Percentiles rank a stretch among this genome's conserved stretches.
Evolutionary conservation across 2,329 filamentous ascomycete genomes (phyloP).

Genomic region (Pseudocercospora fijiensis): DNA sequence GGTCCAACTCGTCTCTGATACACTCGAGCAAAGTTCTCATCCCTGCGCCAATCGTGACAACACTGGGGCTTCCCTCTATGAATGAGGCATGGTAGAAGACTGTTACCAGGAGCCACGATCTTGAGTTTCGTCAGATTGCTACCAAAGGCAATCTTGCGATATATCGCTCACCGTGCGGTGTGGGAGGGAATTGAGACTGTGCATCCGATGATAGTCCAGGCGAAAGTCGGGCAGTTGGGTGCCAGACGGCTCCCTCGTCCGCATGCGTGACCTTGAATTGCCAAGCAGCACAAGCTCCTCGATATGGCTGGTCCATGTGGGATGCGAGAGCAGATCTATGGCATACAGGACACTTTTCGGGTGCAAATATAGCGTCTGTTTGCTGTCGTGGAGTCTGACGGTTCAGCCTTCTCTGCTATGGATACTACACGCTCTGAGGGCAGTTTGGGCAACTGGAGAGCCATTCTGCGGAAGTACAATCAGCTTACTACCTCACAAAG

Average conservation of each 20-base stretch:
- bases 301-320: neutral
- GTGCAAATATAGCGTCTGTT: slow-evolving; percentile 11
- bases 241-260: neutral
- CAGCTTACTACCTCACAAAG: neutral
- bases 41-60: neutral
- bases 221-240: slow-evolving; percentile 6
- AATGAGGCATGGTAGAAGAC: neutral
- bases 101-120: neutral
- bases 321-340: slow-evolving; percentile 1
- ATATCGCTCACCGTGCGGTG: neutral
- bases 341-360: slow-evolving; percentile 5
- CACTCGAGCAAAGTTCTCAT: neutral
- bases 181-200: slow-evolving; percentile 11
- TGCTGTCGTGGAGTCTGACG: slow-evolving; percentile 2
- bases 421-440: slow-evolving; percentile 8
- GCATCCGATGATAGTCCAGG: slow-evolving; percentile 14
- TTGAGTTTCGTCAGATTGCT: neutral
- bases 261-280: slow-evolving; percentile 5
- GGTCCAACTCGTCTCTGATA: neutral
- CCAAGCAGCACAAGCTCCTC: slow-evolving; percentile 8
- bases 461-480: neutral
- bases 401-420: neutral
- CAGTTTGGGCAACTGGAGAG: slow-evolving; percentile 2
- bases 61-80: neutral
- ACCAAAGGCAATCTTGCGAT: neutral